Conservation (phyloP, 202 grass and related monocot genomes). For the Bolboschoenoplectus hybrid region DNA sequence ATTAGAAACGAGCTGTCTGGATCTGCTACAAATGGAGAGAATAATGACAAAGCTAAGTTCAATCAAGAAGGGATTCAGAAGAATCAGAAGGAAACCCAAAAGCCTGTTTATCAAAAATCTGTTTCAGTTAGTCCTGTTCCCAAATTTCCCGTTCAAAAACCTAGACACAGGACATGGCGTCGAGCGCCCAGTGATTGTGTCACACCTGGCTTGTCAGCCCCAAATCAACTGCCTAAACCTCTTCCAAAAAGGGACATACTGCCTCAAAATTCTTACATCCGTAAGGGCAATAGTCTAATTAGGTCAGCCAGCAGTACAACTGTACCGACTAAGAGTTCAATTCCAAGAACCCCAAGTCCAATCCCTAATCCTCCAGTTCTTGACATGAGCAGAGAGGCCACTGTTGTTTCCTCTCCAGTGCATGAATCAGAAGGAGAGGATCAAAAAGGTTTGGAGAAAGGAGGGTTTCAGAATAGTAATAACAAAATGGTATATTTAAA, state of each 20-base stretch:
- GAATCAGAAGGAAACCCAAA: constrained; percentile 22
- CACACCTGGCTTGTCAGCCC: constrained; percentile 49
- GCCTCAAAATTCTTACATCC: constrained; percentile 77
- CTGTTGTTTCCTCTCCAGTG: constrained; percentile 52
- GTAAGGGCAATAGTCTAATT: constrained; percentile 93
- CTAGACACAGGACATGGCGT: constrained; percentile 84
- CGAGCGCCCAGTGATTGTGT: constrained; percentile 48
- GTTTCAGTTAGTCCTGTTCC: constrained; percentile 47
- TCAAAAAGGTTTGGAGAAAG: constrained; percentile 63
- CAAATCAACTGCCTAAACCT: constrained; percentile 59
- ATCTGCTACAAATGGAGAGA: constrained; percentile 22
- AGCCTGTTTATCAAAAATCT: constrained; percentile 30
- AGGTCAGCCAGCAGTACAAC: constrained; percentile 61
- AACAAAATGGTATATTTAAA: constrained; percentile 70
- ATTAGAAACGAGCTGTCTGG: constrained; percentile 19
- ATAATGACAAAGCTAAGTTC: constrained; percentile 8
- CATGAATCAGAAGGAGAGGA: constrained; percentile 73
- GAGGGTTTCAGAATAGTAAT: constrained; percentile 47
- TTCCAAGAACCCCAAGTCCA: constrained; percentile 80
- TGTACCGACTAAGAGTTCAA: constrained; percentile 51
- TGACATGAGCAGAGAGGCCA: constrained; percentile 42
- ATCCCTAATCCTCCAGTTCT: constrained; percentile 60
- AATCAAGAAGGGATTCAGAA: constrained; percentile 27
- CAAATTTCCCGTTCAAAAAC: constrained; percentile 53
- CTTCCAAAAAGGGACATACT: constrained; percentile 55